A percentile compares a stretch with the other conserved stretches of the same genome.
Conservation (phyloP, 108 stramenopile species). For the Bacterosira constricta region DNA sequence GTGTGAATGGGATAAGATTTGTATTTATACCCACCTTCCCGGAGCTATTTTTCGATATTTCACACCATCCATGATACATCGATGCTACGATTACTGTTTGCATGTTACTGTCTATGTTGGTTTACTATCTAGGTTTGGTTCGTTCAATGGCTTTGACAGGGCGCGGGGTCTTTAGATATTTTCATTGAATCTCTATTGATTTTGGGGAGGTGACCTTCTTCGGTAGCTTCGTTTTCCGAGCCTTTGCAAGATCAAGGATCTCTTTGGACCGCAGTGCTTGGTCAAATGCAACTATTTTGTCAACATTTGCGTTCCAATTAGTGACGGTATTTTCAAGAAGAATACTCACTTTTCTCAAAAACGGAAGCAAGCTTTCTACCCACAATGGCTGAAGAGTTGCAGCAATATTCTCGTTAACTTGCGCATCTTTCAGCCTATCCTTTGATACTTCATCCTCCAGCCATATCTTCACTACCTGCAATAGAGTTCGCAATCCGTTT, state of each 20-base stretch:
- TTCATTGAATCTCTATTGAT: background rate
- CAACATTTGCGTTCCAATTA: background rate
- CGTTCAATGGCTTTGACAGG: too few species aligned
- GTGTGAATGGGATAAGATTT: too few species aligned
- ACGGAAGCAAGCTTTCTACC: background rate
- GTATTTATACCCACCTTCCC: too few species aligned
- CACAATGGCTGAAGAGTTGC: slow-evolving; percentile 2
- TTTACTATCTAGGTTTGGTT: too few species aligned
- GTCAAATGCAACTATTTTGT: background rate
- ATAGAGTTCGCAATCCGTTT: background rate
- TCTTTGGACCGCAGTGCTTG: background rate
- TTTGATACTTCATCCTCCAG: background rate
- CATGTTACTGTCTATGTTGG: too few species aligned
- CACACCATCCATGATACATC: too few species aligned
- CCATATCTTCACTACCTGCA: background rate
- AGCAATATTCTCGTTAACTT: background rate
- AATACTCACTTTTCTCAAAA: background rate
- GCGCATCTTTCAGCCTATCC: background rate
- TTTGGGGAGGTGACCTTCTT: background rate
- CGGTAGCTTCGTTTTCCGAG: background rate
- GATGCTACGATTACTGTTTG: too few species aligned
- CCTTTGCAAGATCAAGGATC: background rate
- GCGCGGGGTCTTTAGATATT: background rate
- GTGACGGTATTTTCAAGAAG: background rate
- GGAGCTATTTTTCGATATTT: too few species aligned